phyloP scores from a whole-genome alignment of 768 basidiomycete species.

The Boletus patriciae region DNA sequence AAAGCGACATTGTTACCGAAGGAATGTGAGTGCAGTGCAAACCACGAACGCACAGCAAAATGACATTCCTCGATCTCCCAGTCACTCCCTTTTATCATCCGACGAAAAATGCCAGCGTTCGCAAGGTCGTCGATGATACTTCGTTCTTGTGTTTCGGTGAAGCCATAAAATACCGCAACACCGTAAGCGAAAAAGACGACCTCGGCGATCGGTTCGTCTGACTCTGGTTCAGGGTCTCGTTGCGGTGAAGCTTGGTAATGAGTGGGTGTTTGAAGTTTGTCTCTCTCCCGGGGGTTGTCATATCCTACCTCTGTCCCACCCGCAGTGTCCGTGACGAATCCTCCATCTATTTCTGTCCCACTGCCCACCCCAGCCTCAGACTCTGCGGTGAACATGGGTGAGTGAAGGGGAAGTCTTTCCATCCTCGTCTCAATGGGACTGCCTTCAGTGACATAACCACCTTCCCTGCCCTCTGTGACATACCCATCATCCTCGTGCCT shows the following conservation, averaged over 20 bases:
- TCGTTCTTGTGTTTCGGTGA: constrained; percentile 75
- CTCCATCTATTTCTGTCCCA: constrained; percentile 15
- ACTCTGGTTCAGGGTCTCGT: constrained; percentile 9
- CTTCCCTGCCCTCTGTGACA: constrained; percentile 37
- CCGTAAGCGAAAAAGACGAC: constrained; percentile 85
- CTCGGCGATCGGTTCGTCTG: constrained; percentile 59
- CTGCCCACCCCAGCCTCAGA: constrained; percentile 5
- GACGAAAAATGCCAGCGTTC: constrained; percentile 64
- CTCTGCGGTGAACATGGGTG: neutral
- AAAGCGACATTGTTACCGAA: neutral
- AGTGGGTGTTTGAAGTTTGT: constrained; percentile 4
- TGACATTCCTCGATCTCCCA: constrained; percentile 97
- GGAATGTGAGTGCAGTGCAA: neutral
- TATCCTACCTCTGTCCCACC: constrained; percentile 18
- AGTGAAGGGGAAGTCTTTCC: constrained; percentile 1
- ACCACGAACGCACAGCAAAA: constrained; percentile 55
- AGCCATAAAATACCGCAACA: constrained; percentile 89
- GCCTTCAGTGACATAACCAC: constrained; percentile 59
- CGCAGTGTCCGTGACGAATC: constrained; percentile 12
- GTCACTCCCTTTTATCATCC: constrained; percentile 59
- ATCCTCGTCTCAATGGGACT: constrained; percentile 15
- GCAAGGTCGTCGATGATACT: constrained; percentile 83
- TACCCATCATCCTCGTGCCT: constrained; percentile 23
- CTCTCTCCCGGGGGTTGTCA: neutral
- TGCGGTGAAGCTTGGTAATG: neutral